Evolutionary conservation across 2,329 filamentous ascomycete genomes (phyloP).

Genomic region (Hypoxylon sp.): DNA sequence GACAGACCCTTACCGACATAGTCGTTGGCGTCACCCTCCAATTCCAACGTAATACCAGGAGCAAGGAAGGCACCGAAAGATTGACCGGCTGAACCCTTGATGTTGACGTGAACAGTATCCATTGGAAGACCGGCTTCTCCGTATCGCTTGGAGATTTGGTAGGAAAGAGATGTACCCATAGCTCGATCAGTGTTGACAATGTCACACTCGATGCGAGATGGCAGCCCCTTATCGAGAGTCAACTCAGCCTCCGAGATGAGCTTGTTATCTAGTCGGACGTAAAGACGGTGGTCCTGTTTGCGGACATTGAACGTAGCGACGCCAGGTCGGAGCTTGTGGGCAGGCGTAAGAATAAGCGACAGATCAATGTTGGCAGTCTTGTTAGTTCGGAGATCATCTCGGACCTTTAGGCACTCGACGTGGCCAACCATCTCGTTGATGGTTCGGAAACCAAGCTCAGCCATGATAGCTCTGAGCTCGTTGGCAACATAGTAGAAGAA

Average conservation of each 20-base stretch:
- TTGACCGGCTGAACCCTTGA: constrained; percentile 95
- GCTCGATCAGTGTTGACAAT: constrained; percentile 97
- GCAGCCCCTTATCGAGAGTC: constrained; percentile 93
- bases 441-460: constrained; percentile 91
- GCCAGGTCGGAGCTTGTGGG: constrained; percentile 93
- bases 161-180: constrained; percentile 92
- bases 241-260: constrained; percentile 95
- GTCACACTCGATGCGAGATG: constrained; percentile 93
- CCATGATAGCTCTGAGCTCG: constrained; percentile 97
- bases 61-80: constrained; percentile 96
- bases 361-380: constrained; percentile 96
- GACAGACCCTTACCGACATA: constrained; percentile 97
- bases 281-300: constrained; percentile 96
- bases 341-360: constrained; percentile 91
- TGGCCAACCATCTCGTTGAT: constrained; percentile 98
- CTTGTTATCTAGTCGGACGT: constrained; percentile 96
- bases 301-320: constrained; percentile 98
- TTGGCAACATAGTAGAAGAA: constrained; percentile 99
- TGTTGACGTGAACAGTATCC: constrained; percentile 96
- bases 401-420: constrained; percentile 86
- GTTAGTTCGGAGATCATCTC: constrained; percentile 86
- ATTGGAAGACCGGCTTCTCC: constrained; percentile 90
- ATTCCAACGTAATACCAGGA: constrained; percentile 91
- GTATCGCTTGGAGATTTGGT: constrained; percentile 94
- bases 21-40: constrained; percentile 96